phyloP scores from a whole-genome alignment of 176 grass and related monocot genomes.

The Tuctoria greenei region DNA sequence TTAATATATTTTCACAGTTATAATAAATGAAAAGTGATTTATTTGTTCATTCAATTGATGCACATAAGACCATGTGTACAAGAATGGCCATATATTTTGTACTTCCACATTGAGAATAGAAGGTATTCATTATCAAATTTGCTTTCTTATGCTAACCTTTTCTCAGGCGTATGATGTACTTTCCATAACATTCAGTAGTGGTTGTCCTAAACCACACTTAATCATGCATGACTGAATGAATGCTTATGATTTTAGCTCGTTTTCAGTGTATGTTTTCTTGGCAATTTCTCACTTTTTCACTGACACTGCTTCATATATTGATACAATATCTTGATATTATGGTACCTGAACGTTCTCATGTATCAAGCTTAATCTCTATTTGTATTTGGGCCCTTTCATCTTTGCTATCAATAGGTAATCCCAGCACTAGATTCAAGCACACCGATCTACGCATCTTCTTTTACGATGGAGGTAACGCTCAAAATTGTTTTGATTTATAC shows the following conservation, averaged over 20 bases:
- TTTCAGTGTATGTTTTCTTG: constrained; percentile 16
- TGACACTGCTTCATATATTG: neutral
- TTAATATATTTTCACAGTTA: neutral
- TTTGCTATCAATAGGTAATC: constrained; percentile 71
- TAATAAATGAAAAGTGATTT: neutral
- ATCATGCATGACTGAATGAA: neutral
- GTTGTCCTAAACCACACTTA: neutral
- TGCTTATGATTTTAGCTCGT: constrained; percentile 17
- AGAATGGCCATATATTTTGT: neutral
- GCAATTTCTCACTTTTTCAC: constrained; percentile 17
- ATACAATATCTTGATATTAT: neutral
- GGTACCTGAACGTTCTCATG: constrained; percentile 26
- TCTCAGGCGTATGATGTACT: neutral
- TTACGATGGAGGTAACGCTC: constrained; percentile 84
- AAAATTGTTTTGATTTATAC: constrained; percentile 13
- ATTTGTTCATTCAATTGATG: neutral
- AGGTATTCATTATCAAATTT: neutral
- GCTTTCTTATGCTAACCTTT: neutral
- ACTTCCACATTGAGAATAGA: neutral
- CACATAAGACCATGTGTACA: neutral
- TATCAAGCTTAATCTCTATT: neutral
- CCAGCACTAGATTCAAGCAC: constrained; percentile 88
- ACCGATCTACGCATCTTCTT: constrained; percentile 93
- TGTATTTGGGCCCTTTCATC: constrained; percentile 10
- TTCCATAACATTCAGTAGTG: neutral